Percentiles rank a stretch among this genome's conserved stretches.
Conservation (phyloP, 495 filamentous ascomycete genomes). For the Podospora pseudopauciseta region DNA sequence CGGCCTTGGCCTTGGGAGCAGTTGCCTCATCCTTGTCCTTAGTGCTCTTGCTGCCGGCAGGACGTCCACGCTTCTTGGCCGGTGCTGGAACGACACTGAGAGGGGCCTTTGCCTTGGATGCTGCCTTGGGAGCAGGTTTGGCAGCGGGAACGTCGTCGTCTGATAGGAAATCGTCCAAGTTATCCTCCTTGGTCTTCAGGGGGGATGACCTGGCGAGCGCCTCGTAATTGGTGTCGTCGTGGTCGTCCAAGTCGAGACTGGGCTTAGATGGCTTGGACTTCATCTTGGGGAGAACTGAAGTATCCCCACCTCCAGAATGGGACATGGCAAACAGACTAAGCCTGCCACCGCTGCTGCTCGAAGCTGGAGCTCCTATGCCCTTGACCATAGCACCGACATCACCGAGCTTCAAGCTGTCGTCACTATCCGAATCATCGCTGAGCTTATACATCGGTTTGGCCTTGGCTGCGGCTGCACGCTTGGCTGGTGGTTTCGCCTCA, state of each 20-base stretch:
- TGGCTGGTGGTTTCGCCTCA: slow-evolving; percentile 28
- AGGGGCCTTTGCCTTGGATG: slow-evolving; percentile 38
- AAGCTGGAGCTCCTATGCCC: slow-evolving; percentile 62
- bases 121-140: slow-evolving; percentile 41
- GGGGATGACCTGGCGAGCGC: slow-evolving; percentile 62
- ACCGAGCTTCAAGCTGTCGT: slow-evolving; percentile 66
- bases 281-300: slow-evolving; percentile 43
- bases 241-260: slow-evolving; percentile 53
- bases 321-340: slow-evolving; percentile 67
- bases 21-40: slow-evolving; percentile 36
- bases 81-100: slow-evolving; percentile 37
- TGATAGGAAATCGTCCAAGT: slow-evolving; percentile 58
- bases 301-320: slow-evolving; percentile 56
- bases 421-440: slow-evolving; percentile 45
- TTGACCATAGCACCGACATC: slow-evolving; percentile 90
- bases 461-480: slow-evolving; percentile 40
- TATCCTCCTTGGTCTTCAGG: slow-evolving; percentile 54
- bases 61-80: slow-evolving; percentile 54
- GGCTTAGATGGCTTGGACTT: slow-evolving; percentile 52
- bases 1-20: slow-evolving; percentile 19
- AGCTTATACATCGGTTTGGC: slow-evolving; percentile 37
- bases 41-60: slow-evolving; percentile 43
- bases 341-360: slow-evolving; percentile 45
- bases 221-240: slow-evolving; percentile 83
- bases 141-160: slow-evolving; percentile 52